Evolutionary conservation across 2,329 filamentous ascomycete genomes (phyloP).

Genomic region (Aphanoascus verrucosus): DNA sequence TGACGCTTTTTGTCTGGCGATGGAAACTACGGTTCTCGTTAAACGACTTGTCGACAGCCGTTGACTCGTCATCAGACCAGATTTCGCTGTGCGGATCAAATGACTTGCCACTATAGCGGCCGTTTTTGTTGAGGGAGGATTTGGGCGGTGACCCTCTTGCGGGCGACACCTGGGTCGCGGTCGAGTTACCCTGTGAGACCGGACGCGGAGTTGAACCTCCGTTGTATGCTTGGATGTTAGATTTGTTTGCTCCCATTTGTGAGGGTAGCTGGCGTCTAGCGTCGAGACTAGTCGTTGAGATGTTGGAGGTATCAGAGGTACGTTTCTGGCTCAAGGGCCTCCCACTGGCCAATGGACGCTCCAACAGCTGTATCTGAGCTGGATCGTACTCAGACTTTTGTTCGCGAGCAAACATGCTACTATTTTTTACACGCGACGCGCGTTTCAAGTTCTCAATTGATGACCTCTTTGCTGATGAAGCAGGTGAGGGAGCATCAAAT

Average conservation of each 20-base stretch:
- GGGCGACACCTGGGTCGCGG: constrained; percentile 40
- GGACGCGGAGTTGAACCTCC: constrained; percentile 2
- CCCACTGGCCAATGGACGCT: constrained; percentile 64
- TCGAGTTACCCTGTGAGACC: constrained; percentile 12
- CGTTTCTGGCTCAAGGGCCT: constrained; percentile 48
- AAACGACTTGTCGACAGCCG: constrained; percentile 48
- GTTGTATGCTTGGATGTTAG: constrained; percentile 16
- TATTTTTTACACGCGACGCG: constrained; percentile 93
- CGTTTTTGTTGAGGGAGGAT: constrained; percentile 65
- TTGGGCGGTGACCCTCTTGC: constrained; percentile 78
- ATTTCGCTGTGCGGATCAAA: constrained; percentile 59
- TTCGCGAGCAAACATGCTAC: constrained; percentile 90
- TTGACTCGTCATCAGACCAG: constrained; percentile 57
- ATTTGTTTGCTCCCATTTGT: constrained; percentile 14
- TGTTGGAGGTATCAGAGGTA: constrained; percentile 56
- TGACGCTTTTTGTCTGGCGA: constrained; percentile 90
- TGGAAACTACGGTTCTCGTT: constrained; percentile 59
- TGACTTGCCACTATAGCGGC: constrained; percentile 50
- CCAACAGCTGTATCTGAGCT: constrained; percentile 61
- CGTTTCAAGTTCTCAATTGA: constrained; percentile 94
- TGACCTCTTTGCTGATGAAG: constrained; percentile 61
- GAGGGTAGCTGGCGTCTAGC: constrained; percentile 17
- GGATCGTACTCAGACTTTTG: constrained; percentile 90
- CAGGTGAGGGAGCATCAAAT: constrained; percentile 50
- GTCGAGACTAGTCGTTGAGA: constrained; percentile 35